These are phyloP conservation scores for Yamadazyma phyllophila DNA, from an alignment of 805 yeast species.

Conservation along the genomic window DNA sequence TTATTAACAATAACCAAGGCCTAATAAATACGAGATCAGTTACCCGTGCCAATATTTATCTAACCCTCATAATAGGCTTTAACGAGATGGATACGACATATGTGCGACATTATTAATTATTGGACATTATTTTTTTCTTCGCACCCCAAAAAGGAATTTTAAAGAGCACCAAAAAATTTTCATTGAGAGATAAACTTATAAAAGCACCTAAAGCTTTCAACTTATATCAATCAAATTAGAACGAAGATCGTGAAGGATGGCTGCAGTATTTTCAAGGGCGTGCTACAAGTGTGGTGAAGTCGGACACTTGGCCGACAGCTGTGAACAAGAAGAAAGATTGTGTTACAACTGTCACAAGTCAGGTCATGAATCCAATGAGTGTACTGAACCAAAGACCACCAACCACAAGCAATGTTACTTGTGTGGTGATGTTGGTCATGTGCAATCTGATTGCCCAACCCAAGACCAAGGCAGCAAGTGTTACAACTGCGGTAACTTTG, in stretches of 20 bases:
- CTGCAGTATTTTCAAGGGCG: constrained; percentile 61
- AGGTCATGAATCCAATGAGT: constrained; percentile 85
- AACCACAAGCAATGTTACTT: constrained; percentile 87
- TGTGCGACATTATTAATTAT: background rate
- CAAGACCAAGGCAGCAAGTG: constrained; percentile 70
- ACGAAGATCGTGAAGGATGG: constrained; percentile 22
- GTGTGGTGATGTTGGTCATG: constrained; percentile 89
- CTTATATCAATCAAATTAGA: constrained; percentile 3
- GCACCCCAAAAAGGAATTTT: constrained; percentile 1
- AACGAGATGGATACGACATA: constrained; percentile 2
- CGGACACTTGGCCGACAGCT: constrained; percentile 87
- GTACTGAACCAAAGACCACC: constrained; percentile 85
- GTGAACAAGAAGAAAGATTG: constrained; percentile 79
- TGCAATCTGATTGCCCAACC: constrained; percentile 78
- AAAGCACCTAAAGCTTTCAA: constrained; percentile 1
- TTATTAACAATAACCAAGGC: background rate
- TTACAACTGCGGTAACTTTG: constrained; percentile 56
- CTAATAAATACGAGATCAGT: background rate
- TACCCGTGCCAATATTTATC: background rate
- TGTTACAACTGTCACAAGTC: constrained; percentile 92
- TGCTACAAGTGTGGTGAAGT: constrained; percentile 91
- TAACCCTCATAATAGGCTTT: background rate
- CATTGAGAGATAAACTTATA: background rate
- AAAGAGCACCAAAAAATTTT: constrained; percentile 10
- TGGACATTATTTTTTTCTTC: constrained; percentile 1